phyloP scores from a whole-genome alignment of 371 early-diverging fungal species.

The Apophysomyces variabilis region DNA sequence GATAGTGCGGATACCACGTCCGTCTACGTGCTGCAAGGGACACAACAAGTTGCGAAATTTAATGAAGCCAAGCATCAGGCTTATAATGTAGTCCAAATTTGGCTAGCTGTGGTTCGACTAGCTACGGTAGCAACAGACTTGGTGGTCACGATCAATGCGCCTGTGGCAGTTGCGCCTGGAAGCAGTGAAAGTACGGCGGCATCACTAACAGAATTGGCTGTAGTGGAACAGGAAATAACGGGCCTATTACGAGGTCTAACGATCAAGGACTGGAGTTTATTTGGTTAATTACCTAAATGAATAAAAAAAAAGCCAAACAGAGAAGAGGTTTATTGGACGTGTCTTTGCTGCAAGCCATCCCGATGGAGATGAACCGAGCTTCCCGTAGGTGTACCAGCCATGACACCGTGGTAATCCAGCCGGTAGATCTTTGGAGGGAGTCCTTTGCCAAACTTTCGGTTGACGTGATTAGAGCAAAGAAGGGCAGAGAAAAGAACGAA shows the following conservation, averaged over 20 bases:
- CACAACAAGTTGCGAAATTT: constrained; percentile 74
- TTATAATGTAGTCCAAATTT: constrained; percentile 65
- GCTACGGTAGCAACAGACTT: constrained; percentile 70
- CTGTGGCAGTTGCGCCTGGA: constrained; percentile 44
- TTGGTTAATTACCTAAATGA: background rate
- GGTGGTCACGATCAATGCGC: constrained; percentile 75
- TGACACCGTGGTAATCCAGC: constrained; percentile 53
- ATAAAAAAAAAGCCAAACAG: background rate
- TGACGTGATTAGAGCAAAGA: constrained; percentile 64
- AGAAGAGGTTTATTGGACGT: constrained; percentile 4
- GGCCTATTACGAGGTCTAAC: background rate
- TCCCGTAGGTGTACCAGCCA: constrained; percentile 53
- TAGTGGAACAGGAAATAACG: background rate
- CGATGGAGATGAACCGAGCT: constrained; percentile 44
- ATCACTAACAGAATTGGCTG: background rate
- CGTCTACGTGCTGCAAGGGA: constrained; percentile 54
- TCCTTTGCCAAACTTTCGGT: constrained; percentile 53
- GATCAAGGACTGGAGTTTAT: background rate
- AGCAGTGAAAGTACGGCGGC: constrained; percentile 33
- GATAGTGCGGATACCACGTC: constrained; percentile 18
- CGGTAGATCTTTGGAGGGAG: constrained; percentile 57
- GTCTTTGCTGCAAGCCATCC: constrained; percentile 45
- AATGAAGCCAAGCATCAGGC: constrained; percentile 56
- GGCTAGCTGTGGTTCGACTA: constrained; percentile 71
- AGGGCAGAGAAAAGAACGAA: constrained; percentile 54